Percentiles rank a stretch among this genome's conserved stretches.
Evolutionary conservation across 805 yeast species (phyloP).

Genomic region (Candida broadrunensis): DNA sequence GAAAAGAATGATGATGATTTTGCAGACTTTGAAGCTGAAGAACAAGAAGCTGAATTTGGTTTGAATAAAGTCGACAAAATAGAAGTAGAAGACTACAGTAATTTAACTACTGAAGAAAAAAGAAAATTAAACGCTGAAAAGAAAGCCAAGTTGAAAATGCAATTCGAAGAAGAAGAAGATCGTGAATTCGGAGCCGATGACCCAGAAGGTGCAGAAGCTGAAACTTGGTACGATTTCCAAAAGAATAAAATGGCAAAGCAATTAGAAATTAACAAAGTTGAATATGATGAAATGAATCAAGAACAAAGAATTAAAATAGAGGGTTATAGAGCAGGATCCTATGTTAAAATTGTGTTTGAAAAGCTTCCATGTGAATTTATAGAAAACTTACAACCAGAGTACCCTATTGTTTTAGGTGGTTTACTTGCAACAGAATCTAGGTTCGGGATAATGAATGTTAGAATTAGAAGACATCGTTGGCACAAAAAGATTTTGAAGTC

Average conservation of each 20-base stretch:
- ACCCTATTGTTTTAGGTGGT: constrained; percentile 89
- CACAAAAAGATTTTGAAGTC: constrained; percentile 93
- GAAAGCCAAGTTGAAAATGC: constrained; percentile 83
- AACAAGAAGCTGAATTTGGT: constrained; percentile 41
- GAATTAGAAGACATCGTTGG: constrained; percentile 98
- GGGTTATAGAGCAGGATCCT: constrained; percentile 91
- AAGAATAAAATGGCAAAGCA: constrained; percentile 97
- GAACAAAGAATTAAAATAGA: constrained; percentile 79
- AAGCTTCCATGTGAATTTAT: constrained; percentile 85
- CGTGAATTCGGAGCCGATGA: constrained; percentile 70
- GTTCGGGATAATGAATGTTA: constrained; percentile 88
- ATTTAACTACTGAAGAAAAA: constrained; percentile 63
- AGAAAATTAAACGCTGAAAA: constrained; percentile 81
- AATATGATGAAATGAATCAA: constrained; percentile 67
- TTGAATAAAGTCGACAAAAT: constrained; percentile 24
- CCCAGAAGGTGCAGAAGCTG: constrained; percentile 75
- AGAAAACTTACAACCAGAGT: constrained; percentile 79
- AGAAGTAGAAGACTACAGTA: constrained; percentile 37
- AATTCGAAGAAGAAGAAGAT: constrained; percentile 81
- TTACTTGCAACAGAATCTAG: constrained; percentile 85
- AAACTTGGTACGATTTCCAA: constrained; percentile 97
- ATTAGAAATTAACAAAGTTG: constrained; percentile 85
- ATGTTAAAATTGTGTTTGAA: constrained; percentile 85
- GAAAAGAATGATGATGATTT: constrained; percentile 41
- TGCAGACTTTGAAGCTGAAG: constrained; percentile 54